Conservation (phyloP, 2,329 filamentous ascomycete species). For the Paraconiothyrium brasiliense region DNA sequence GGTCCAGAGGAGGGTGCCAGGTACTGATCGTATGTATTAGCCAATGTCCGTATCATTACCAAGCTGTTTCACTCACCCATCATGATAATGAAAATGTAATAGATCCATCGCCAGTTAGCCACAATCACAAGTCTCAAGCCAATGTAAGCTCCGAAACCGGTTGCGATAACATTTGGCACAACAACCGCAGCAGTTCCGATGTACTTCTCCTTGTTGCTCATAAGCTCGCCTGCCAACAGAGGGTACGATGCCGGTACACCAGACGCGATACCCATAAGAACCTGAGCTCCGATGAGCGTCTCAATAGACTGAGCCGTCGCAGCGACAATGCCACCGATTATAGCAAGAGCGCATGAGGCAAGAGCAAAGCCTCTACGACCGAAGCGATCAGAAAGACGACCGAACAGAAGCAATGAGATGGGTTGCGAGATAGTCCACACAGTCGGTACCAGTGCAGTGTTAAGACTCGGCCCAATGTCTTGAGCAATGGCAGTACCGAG, state of each 20-base stretch:
- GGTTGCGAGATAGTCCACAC: slow-evolving; percentile 23
- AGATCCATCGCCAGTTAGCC: slow-evolving; percentile 54
- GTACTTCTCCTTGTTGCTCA: slow-evolving; percentile 46
- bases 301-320: slow-evolving; percentile 33
- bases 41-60: slow-evolving; percentile 24
- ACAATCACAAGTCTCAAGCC: slow-evolving; percentile 55
- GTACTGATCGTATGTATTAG: slow-evolving; percentile 36
- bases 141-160: slow-evolving; percentile 58
- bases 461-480: slow-evolving; percentile 24
- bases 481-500: slow-evolving; percentile 23
- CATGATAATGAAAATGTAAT: slow-evolving; percentile 58
- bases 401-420: slow-evolving; percentile 25
- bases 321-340: slow-evolving; percentile 35
- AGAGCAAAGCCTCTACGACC: slow-evolving; percentile 25
- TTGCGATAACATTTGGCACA: slow-evolving; percentile 32
- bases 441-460: slow-evolving; percentile 20
- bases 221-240: slow-evolving; percentile 24
- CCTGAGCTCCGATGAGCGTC: slow-evolving; percentile 34
- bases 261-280: slow-evolving; percentile 30
- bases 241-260: slow-evolving; percentile 29
- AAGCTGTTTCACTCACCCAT: slow-evolving; percentile 30
- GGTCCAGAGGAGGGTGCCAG: slow-evolving; percentile 52
- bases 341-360: slow-evolving; percentile 19
- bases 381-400: slow-evolving; percentile 22
- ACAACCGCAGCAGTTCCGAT: slow-evolving; percentile 27